Percentiles rank a stretch among this genome's conserved stretches.
Conservation (phyloP, 441 rosid species). For the Pelargonium australe region DNA sequence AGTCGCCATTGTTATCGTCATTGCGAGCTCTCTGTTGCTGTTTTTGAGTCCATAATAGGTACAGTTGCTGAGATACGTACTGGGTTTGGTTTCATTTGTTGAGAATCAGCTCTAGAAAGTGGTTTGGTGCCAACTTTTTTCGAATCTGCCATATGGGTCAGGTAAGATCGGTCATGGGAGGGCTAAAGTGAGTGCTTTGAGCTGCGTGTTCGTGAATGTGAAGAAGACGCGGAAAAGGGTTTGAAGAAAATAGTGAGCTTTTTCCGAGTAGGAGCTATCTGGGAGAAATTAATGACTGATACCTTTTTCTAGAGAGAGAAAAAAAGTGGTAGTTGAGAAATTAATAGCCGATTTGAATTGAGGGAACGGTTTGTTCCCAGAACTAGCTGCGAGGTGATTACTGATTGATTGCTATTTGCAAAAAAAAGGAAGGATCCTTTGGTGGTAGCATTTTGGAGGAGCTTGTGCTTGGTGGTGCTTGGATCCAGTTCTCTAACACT, state of each 20-base stretch:
- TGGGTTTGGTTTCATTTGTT: constrained; percentile 5
- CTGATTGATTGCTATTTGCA: neutral
- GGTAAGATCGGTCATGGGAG: neutral
- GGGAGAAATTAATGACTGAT: neutral
- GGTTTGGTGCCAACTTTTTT: neutral
- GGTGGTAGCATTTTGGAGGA: neutral
- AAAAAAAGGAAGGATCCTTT: neutral
- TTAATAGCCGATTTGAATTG: constrained; percentile 4
- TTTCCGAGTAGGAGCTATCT: neutral
- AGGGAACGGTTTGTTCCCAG: constrained; percentile 5
- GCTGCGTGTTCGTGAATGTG: constrained; percentile 2
- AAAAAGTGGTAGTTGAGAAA: neutral
- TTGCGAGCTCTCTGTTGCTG: constrained; percentile 2
- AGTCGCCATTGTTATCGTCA: neutral
- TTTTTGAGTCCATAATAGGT: neutral
- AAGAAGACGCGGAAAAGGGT: neutral
- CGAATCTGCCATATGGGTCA: constrained; percentile 3
- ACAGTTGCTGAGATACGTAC: neutral
- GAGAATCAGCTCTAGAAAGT: neutral
- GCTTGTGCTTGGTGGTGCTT: constrained; percentile 4
- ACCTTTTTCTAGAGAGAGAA: neutral
- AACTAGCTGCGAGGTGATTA: neutral
- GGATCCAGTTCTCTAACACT: neutral
- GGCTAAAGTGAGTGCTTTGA: neutral
- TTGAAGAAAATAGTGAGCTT: neutral